A percentile compares a stretch with the other conserved stretches of the same genome.
These are phyloP conservation scores for Diutina mesorugosa DNA, from an alignment of 1,139 yeast species.

Conservation along the genomic window DNA sequence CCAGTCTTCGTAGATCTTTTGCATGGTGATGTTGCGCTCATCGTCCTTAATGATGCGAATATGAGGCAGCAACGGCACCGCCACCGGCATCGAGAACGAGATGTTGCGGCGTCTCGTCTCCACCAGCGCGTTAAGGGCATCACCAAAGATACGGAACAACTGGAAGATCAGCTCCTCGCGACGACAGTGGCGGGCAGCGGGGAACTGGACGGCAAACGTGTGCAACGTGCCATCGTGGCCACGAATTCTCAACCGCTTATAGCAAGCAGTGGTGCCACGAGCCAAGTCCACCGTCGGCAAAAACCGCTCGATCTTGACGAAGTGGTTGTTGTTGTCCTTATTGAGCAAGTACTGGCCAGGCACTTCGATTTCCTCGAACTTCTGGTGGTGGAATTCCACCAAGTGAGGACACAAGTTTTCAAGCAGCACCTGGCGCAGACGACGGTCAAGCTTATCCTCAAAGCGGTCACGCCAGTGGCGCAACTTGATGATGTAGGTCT, in stretches of 20 bases:
- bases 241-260: slow-evolving; percentile 76
- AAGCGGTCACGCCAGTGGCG: slow-evolving; percentile 89
- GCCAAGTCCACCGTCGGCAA: slow-evolving; percentile 81
- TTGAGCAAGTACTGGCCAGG: slow-evolving; percentile 90
- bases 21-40: slow-evolving; percentile 65
- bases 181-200: slow-evolving; percentile 95
- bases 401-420: slow-evolving; percentile 91
- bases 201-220: slow-evolving; percentile 92
- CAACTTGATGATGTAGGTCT: slow-evolving; percentile 69
- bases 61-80: slow-evolving; percentile 91
- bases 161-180: slow-evolving; percentile 93
- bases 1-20: slow-evolving; percentile 77
- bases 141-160: slow-evolving; percentile 77
- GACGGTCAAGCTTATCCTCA: slow-evolving; percentile 82
- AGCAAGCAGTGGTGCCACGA: slow-evolving; percentile 87
- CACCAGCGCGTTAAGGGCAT: slow-evolving; percentile 65
- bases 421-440: slow-evolving; percentile 62
- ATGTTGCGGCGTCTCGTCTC: slow-evolving; percentile 82
- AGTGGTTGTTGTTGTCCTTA: slow-evolving; percentile 77
- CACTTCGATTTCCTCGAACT: slow-evolving; percentile 92
- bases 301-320: slow-evolving; percentile 86
- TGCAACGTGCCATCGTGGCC: slow-evolving; percentile 91
- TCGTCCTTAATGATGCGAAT: slow-evolving; percentile 86
- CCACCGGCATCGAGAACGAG: slow-evolving; percentile 79
- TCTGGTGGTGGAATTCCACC: slow-evolving; percentile 95